A percentile compares a stretch with the other conserved stretches of the same genome.
Evolutionary conservation across 176 grass and related monocot genomes (phyloP).

Genomic region (Tillandsia fasciculata): DNA sequence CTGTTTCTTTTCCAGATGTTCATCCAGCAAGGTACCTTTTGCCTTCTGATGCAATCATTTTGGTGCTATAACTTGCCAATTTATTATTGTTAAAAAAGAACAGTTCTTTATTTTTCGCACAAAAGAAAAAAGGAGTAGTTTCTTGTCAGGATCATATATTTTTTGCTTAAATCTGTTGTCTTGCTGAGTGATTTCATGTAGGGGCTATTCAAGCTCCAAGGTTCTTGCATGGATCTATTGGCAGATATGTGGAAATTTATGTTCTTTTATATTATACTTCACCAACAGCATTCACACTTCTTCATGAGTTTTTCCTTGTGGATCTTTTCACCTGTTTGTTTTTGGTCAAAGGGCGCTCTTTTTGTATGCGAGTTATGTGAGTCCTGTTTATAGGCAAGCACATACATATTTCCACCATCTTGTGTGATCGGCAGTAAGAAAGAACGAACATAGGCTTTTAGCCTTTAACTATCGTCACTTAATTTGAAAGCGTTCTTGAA

Average conservation of each 20-base stretch:
- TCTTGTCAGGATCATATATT: background rate
- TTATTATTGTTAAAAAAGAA: background rate
- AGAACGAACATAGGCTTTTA: no score
- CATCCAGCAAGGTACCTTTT: conserved; percentile 73
- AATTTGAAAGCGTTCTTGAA: no score
- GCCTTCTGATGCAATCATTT: background rate
- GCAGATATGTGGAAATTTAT: background rate
- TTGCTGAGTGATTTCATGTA: no score
- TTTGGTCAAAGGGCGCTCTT: background rate
- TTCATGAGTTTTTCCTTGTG: background rate
- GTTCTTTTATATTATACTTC: background rate
- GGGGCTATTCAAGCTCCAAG: no score
- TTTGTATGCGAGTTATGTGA: background rate
- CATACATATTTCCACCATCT: background rate
- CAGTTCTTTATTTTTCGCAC: background rate
- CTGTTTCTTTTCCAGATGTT: conserved; percentile 94
- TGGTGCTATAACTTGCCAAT: background rate
- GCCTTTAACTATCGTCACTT: no score
- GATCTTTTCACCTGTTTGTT: background rate
- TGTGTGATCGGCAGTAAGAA: no score
- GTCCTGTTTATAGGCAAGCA: background rate
- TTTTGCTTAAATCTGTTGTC: conserved; percentile 1
- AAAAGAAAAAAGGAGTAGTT: background rate
- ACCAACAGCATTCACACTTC: background rate
- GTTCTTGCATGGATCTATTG: background rate